Percentiles rank a stretch among this genome's conserved stretches.
phyloP scores from a whole-genome alignment of 257 asterid species.

The Knoxia roxburghii region DNA sequence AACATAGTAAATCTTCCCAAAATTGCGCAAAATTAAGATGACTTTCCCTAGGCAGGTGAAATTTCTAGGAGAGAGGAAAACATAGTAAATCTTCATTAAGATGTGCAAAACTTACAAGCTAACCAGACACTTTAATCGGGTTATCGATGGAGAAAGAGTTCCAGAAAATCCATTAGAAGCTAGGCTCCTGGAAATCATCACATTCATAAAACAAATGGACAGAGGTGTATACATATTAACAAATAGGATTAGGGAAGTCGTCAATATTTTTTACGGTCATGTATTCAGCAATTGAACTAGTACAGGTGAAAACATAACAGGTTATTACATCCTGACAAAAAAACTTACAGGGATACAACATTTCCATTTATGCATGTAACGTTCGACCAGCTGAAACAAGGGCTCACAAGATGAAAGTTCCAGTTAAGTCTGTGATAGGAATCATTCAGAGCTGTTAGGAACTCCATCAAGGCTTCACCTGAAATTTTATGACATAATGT shows the following conservation, averaged over 20 bases:
- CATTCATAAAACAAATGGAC: constrained; percentile 5
- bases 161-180: constrained; percentile 76
- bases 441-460: constrained; percentile 55
- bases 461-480: constrained; percentile 69
- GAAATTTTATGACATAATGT: constrained; percentile 13
- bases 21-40: background rate
- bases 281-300: background rate
- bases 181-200: constrained; percentile 52
- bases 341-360: constrained; percentile 60
- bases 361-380: constrained; percentile 67
- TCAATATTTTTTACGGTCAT: background rate
- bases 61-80: background rate
- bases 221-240: background rate
- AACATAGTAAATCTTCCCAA: too few relatives aligned
- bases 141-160: constrained; percentile 60
- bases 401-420: constrained; percentile 65
- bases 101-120: constrained; percentile 48
- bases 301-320: background rate
- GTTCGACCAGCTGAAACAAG: constrained; percentile 84
- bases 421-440: constrained; percentile 52
- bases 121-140: constrained; percentile 53
- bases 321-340: background rate
- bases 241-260: background rate
- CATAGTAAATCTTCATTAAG: background rate
- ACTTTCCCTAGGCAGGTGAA: background rate